Conservation (phyloP, 2,329 filamentous ascomycete genomes). For the Diplocarpon mali region DNA sequence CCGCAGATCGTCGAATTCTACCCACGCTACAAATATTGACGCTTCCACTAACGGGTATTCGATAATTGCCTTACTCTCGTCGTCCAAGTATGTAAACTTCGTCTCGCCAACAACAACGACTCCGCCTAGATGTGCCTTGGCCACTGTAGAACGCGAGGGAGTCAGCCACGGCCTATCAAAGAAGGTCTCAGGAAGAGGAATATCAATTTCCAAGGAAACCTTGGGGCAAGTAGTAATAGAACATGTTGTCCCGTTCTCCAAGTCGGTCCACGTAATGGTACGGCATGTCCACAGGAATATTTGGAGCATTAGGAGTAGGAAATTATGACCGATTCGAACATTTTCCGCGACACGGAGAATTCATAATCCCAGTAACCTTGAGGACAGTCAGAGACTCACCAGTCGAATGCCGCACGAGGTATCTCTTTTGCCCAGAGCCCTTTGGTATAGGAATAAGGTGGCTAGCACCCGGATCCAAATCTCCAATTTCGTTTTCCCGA, state of each 20-base stretch:
- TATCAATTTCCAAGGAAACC: too few species aligned
- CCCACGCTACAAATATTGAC: slow-evolving; percentile 87
- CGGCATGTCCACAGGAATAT: too few species aligned
- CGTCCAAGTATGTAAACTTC: slow-evolving; percentile 74
- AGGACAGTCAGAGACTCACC: too few species aligned
- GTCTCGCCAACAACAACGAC: slow-evolving; percentile 70
- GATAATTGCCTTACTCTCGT: slow-evolving; percentile 56
- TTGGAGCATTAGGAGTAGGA: too few species aligned
- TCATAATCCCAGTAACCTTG: too few species aligned
- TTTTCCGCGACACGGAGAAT: too few species aligned
- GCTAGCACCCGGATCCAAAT: slow-evolving; percentile 44
- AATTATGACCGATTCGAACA: too few species aligned
- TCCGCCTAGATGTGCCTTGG: slow-evolving; percentile 53
- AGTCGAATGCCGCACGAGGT: slow-evolving; percentile 42
- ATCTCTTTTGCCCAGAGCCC: slow-evolving; percentile 46
- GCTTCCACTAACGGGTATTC: slow-evolving; percentile 57
- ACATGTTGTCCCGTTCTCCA: too few species aligned
- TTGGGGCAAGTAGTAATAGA: too few species aligned
- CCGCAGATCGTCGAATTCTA: slow-evolving; percentile 65
- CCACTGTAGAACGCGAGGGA: slow-evolving; percentile 16
- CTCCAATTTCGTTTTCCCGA: slow-evolving; percentile 41
- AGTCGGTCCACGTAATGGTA: too few species aligned
- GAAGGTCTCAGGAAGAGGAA: too few species aligned
- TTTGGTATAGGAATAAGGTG: slow-evolving; percentile 53
- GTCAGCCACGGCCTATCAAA: too few species aligned